Conservation (phyloP, 805 yeast genomes). For the Ogataea siamensis region DNA sequence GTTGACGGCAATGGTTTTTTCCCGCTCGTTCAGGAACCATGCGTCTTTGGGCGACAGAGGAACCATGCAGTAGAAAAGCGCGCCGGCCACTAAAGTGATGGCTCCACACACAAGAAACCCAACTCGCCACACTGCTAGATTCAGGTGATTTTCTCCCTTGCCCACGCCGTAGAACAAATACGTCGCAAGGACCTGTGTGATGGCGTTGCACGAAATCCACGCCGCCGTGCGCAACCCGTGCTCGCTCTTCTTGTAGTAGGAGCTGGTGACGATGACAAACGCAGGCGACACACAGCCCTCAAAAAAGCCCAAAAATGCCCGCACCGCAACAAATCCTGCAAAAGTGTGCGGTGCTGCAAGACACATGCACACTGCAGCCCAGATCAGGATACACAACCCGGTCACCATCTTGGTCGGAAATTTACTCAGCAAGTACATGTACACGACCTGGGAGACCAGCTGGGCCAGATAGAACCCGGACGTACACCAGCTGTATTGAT, state of each 20-base stretch:
- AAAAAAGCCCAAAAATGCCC: constrained; percentile 52
- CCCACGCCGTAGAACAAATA: constrained; percentile 46
- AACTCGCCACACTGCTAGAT: constrained; percentile 56
- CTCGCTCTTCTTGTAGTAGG: constrained; percentile 47
- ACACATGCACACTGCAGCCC: constrained; percentile 47
- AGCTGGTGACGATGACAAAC: constrained; percentile 53
- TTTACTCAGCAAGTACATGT: constrained; percentile 42
- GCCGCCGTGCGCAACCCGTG: constrained; percentile 37
- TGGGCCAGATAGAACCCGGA: constrained; percentile 48
- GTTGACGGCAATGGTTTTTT: constrained; percentile 46
- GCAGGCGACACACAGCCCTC: constrained; percentile 46
- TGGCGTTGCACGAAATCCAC: constrained; percentile 40
- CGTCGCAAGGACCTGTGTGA: constrained; percentile 46
- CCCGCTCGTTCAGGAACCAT: constrained; percentile 48
- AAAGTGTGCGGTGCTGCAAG: constrained; percentile 29
- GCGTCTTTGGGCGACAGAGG: constrained; percentile 54
- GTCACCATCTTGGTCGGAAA: constrained; percentile 53
- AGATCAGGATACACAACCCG: constrained; percentile 42
- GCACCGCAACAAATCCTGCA: constrained; percentile 43
- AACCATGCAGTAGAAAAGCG: constrained; percentile 33
- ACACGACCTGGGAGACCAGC: constrained; percentile 45
- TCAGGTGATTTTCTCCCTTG: constrained; percentile 38
- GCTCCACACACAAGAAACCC: constrained; percentile 58
- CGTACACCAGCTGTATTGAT: constrained; percentile 42
- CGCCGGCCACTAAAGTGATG: constrained; percentile 51